A percentile compares a stretch with the other conserved stretches of the same genome.
These are phyloP conservation scores for Scenedesmus sp. DNA, from an alignment of 163 green algal genomes.

Conservation along the genomic window DNA sequence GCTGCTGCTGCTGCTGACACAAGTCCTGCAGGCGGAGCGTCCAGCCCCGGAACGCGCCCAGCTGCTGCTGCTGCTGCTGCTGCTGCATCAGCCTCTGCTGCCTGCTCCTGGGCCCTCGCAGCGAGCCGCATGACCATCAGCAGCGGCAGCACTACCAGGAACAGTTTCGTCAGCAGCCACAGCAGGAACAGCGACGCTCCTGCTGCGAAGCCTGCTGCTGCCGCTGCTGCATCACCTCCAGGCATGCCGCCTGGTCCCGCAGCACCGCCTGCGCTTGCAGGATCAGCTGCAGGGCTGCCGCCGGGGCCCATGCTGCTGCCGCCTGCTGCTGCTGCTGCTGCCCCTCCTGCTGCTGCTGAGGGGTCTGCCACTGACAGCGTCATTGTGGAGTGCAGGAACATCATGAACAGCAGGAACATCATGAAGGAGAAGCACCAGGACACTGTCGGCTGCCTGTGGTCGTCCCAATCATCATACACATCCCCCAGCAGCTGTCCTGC, in stretches of 20 bases:
- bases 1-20: slow-evolving; percentile 18
- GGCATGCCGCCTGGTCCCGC: neutral
- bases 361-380: neutral
- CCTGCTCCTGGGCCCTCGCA: slow-evolving; percentile 39
- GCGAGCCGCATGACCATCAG: slow-evolving; percentile 40
- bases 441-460: slow-evolving; percentile 39
- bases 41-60: neutral
- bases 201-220: slow-evolving; percentile 24
- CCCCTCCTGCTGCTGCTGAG: neutral
- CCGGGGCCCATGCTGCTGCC: neutral
- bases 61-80: slow-evolving; percentile 27
- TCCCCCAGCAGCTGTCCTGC: neutral
- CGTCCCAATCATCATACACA: slow-evolving; percentile 31
- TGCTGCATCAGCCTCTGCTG: slow-evolving; percentile 21
- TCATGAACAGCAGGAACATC: slow-evolving; percentile 43
- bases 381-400: slow-evolving; percentile 42
- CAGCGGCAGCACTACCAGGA: slow-evolving; percentile 45
- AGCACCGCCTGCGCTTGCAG: neutral
- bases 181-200: slow-evolving; percentile 30
- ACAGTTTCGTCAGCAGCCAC: slow-evolving; percentile 46
- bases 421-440: slow-evolving; percentile 44
- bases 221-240: neutral
- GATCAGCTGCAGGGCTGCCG: neutral
- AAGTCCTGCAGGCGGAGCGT: neutral
- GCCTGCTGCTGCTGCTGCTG: neutral